phyloP scores from a whole-genome alignment of 345 rosid genomes.

The Salix viminalis region DNA sequence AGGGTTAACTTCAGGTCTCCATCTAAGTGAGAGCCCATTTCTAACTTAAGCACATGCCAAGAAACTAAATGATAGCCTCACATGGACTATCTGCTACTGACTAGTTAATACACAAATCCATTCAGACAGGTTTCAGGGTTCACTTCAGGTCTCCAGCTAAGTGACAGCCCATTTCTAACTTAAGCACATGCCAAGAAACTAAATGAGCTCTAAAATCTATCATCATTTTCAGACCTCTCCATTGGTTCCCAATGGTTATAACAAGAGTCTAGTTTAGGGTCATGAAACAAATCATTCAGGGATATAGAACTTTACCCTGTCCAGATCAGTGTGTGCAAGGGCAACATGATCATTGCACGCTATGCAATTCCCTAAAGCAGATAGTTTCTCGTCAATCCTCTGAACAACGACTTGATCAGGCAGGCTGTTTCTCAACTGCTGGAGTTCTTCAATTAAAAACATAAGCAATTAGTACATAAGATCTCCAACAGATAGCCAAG shows the following conservation, averaged over 20 bases:
- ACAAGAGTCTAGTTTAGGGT: background rate
- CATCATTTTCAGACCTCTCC: background rate
- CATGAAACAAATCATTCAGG: background rate
- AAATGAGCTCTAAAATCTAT: background rate
- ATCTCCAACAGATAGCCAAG: background rate
- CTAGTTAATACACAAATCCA: background rate
- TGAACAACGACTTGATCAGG: constrained; percentile 91
- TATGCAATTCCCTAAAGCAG: constrained; percentile 93
- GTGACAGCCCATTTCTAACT: background rate
- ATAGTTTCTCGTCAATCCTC: constrained; percentile 82
- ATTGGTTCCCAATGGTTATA: background rate
- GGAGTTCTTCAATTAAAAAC: constrained; percentile 57
- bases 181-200: background rate
- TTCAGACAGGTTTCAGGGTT: background rate
- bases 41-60: background rate
- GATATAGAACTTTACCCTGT: constrained; percentile 40
- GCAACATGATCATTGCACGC: constrained; percentile 98
- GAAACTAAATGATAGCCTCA: background rate
- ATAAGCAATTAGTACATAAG: background rate
- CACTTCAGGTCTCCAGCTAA: background rate
- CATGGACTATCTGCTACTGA: background rate
- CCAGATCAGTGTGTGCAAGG: constrained; percentile 88
- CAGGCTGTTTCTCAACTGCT: constrained; percentile 86
- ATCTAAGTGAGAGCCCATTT: background rate
- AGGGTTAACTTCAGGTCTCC: background rate